Conservation (phyloP, 148 eudicot species). For the Beta vulgaris region DNA sequence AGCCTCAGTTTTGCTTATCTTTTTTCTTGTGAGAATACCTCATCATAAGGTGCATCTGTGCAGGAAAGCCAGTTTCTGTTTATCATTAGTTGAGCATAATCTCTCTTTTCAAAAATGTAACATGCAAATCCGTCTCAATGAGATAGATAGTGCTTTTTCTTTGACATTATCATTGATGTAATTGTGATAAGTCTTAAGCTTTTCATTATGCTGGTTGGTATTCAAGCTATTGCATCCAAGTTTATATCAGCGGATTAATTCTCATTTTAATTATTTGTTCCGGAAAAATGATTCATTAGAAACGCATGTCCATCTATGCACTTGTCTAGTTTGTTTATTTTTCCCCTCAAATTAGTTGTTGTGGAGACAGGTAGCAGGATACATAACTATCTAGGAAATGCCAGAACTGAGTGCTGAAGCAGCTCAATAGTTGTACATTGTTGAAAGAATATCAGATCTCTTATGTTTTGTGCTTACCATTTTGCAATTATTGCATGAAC, state of each 20-base stretch:
- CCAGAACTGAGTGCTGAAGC: not conserved
- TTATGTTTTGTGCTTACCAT: not conserved
- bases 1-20: conserved; percentile 18
- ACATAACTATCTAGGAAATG: not conserved
- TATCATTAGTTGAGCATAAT: not conserved
- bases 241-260: not conserved
- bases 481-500: not conserved
- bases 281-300: not conserved
- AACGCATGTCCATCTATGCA: not conserved
- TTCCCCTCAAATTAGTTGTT: not conserved
- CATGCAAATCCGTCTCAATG: not conserved
- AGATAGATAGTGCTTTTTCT: not conserved
- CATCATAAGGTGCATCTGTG: not conserved
- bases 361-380: not conserved
- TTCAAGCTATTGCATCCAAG: not conserved
- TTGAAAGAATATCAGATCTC: not conserved
- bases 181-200: not conserved
- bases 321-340: not conserved
- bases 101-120: not conserved
- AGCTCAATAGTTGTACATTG: not conserved
- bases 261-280: not conserved
- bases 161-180: not conserved
- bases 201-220: not conserved
- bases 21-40: not conserved
- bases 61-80: not conserved